Percentiles rank a stretch among this genome's conserved stretches.
These are phyloP conservation scores for Talinum fruticosum DNA, from an alignment of 148 eudicot species.

Conservation along the genomic window DNA sequence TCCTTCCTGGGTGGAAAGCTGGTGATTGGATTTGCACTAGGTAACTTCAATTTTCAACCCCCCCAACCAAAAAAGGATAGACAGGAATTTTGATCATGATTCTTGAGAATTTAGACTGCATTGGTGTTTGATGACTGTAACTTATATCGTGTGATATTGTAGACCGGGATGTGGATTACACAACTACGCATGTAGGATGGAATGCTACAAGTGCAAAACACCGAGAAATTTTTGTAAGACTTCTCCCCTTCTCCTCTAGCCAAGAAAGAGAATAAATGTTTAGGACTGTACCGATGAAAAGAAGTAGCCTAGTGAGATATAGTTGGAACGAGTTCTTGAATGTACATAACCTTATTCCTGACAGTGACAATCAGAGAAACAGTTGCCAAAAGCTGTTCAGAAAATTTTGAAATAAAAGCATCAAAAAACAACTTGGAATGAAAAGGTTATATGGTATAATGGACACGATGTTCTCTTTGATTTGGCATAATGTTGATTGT, in stretches of 20 bases:
- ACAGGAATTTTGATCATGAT: not conserved
- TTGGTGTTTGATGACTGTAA: not conserved
- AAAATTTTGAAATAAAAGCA: too few species aligned
- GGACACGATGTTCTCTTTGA: too few species aligned
- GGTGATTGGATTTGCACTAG: conserved; percentile 71
- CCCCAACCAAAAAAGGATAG: not conserved
- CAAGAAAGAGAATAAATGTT: too few species aligned
- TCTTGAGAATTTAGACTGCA: not conserved
- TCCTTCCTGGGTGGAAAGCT: conserved; percentile 62
- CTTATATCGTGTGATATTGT: not conserved
- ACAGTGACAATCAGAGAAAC: not conserved
- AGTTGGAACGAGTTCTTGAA: too few species aligned
- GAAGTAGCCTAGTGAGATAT: too few species aligned
- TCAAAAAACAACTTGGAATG: too few species aligned
- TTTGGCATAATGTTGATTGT: not conserved
- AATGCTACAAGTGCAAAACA: conserved; percentile 55
- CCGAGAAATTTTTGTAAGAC: conserved; percentile 48
- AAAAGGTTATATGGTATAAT: too few species aligned
- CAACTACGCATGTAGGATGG: conserved; percentile 60
- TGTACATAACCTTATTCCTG: not conserved
- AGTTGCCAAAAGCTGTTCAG: too few species aligned
- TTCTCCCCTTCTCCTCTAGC: conserved; percentile 13
- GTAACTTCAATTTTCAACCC: conserved; percentile 24
- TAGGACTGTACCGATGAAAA: too few species aligned
- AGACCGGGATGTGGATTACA: conserved; percentile 60